Conservation (phyloP, 108 stramenopile genomes). For the Fragilaria crotonensis region DNA sequence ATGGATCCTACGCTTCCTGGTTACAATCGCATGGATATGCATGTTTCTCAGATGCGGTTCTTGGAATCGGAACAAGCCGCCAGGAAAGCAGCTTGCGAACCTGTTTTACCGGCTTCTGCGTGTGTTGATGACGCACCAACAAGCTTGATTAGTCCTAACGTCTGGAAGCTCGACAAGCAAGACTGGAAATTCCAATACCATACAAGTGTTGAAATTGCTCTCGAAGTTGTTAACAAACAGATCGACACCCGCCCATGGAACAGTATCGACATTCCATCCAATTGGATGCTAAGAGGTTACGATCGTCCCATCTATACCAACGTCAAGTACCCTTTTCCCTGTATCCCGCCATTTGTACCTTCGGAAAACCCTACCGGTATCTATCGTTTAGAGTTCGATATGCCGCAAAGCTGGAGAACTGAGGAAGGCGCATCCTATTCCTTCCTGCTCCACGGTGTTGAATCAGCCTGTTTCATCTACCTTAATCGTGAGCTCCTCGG, state of each 20-base stretch:
- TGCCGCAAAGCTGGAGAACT: constrained; percentile 35
- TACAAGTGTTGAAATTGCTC: constrained; percentile 26
- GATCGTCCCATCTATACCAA: constrained; percentile 53
- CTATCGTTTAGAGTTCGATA: constrained; percentile 48
- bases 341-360: constrained; percentile 37
- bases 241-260: constrained; percentile 13
- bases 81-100: constrained; percentile 37
- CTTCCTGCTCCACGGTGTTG: constrained; percentile 64
- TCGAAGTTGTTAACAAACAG: constrained; percentile 9
- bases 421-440: constrained; percentile 17
- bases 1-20: constrained; percentile 45
- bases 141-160: constrained; percentile 6
- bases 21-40: constrained; percentile 32
- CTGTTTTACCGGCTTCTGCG: constrained; percentile 17
- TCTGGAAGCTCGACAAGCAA: constrained; percentile 10
- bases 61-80: constrained; percentile 17
- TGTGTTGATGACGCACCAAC: not conserved
- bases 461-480: constrained; percentile 71
- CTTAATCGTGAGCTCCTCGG: constrained; percentile 69
- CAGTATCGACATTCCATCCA: constrained; percentile 26
- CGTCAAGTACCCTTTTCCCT: constrained; percentile 45
- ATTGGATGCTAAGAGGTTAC: constrained; percentile 44
- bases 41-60: constrained; percentile 29
- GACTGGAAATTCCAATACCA: constrained; percentile 31
- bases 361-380: constrained; percentile 73